These are phyloP conservation scores for Polytrichum commune DNA, from an alignment of 225 moss, liverwort and hornwort species.

Conservation along the genomic window DNA sequence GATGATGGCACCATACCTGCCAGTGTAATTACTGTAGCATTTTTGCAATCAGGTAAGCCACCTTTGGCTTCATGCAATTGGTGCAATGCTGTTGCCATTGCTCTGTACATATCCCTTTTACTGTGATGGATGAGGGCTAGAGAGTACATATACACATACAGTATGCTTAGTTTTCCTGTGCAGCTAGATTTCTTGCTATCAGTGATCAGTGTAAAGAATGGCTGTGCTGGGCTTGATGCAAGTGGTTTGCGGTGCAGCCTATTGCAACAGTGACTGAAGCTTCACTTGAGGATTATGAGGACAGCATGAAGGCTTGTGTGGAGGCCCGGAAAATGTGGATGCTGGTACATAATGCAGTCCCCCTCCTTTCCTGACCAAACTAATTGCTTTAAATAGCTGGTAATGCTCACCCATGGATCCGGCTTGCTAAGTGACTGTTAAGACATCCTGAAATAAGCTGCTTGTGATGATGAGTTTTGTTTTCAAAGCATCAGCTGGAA, in stretches of 20 bases:
- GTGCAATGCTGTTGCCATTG: slow-evolving; percentile 3
- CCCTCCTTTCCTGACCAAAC: background rate
- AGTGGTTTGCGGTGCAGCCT: slow-evolving; percentile 38
- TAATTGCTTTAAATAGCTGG: background rate
- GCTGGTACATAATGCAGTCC: slow-evolving; percentile 47
- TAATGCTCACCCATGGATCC: background rate
- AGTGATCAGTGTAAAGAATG: background rate
- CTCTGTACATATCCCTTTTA: background rate
- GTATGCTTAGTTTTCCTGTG: no score
- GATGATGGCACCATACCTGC: no score
- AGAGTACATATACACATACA: no score
- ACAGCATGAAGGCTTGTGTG: slow-evolving; percentile 53
- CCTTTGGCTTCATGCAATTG: background rate
- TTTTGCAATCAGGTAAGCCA: no score
- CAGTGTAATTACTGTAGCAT: no score
- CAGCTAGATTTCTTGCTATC: no score
- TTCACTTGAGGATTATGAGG: slow-evolving; percentile 75
- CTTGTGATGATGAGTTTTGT: no score
- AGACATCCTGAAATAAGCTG: no score
- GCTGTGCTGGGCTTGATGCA: background rate
- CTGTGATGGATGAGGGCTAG: no score
- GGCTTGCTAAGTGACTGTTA: no score
- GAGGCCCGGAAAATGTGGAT: slow-evolving; percentile 84
- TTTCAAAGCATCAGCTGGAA: no score
- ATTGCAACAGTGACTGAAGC: slow-evolving; percentile 85